Evolutionary conservation across 345 rosid species (phyloP), one percentile per base, ranked within the genome.

Genomic region (Salix caprea): DNA sequence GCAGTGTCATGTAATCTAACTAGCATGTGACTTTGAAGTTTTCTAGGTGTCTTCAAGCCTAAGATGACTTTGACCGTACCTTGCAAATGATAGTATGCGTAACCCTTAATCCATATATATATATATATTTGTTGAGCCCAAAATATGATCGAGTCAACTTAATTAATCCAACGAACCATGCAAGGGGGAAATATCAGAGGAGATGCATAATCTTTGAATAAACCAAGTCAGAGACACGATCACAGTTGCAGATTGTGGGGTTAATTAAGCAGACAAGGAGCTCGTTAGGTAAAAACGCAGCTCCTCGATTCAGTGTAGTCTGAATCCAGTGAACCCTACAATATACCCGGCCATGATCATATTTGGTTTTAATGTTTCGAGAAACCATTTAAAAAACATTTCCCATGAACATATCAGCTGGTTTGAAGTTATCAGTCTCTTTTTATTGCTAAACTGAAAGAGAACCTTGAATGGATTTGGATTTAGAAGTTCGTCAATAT

Each of bases 211-310:
- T 78, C 81, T 80, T 84, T 32, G 78, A 74, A 68, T 61, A 67
- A 71, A 75, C 76, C 87, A 78, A 86, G 84, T 80, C 84, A 82
- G 42, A 78, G 82, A 84, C 72, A 76, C 30, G 72, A 32, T 72
- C 66, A 23, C 71, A 68, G 24, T 3, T 10, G 24, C 54, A 44
- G 32, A 28, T 39, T 26, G 36, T 4, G 14, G n/a, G 18, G 11
- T 67, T 14, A 52, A n/a, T 66, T 7, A 52, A n/a, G 34, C n/a
- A 39, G 8, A 34, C 37, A 34, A 18, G 52, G 10, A 36, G 50
- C 19, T 21, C 42, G 1, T 37, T 64, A 62, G 15, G 4, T 0
- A 7, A 70, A 23, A 13, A 2, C 6, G 58, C 54, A 46, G 36
- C 74, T 28, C 26, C 23, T 54, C 0, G 6, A 34, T 5, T 34